phyloP scores from a whole-genome alignment of 306 rosid species.

The Prinsepia uniflora region DNA sequence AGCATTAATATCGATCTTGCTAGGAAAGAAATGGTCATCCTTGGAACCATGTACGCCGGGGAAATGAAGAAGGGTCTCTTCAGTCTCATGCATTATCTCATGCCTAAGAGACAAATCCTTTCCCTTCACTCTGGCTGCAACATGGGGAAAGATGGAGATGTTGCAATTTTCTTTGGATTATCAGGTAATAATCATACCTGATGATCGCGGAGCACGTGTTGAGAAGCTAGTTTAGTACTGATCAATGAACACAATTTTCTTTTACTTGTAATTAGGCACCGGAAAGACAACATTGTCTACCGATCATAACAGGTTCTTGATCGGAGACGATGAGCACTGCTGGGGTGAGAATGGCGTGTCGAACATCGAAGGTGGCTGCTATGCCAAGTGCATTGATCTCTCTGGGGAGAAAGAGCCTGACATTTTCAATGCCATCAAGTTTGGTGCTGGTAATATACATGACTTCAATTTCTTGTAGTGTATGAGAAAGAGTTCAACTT shows the following conservation, averaged over 20 bases:
- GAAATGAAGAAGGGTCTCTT: constrained; percentile 95
- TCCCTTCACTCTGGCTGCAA: constrained; percentile 90
- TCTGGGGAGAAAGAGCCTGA: constrained; percentile 49
- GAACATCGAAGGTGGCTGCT: constrained; percentile 53
- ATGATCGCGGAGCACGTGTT: background rate
- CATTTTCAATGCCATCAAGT: constrained; percentile 55
- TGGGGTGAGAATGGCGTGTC: constrained; percentile 45
- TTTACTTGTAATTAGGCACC: constrained; percentile 19
- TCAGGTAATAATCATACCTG: constrained; percentile 52
- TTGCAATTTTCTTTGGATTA: constrained; percentile 89
- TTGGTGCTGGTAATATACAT: constrained; percentile 41
- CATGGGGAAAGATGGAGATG: constrained; percentile 70
- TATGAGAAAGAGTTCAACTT: too few relatives aligned
- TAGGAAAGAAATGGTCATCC: constrained; percentile 88
- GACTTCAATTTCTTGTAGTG: background rate
- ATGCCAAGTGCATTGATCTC: constrained; percentile 50
- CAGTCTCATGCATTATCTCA: constrained; percentile 85
- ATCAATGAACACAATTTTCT: background rate
- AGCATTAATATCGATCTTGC: constrained; percentile 71
- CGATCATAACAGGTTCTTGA: constrained; percentile 43
- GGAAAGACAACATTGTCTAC: constrained; percentile 50
- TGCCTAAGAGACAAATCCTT: constrained; percentile 76
- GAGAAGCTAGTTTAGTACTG: background rate
- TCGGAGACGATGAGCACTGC: constrained; percentile 52
- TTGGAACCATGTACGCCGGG: constrained; percentile 90